Evolutionary conservation across 1,284 basidiomycete genomes (phyloP).

Genomic region (Pseudozyma tsukubaensis): DNA sequence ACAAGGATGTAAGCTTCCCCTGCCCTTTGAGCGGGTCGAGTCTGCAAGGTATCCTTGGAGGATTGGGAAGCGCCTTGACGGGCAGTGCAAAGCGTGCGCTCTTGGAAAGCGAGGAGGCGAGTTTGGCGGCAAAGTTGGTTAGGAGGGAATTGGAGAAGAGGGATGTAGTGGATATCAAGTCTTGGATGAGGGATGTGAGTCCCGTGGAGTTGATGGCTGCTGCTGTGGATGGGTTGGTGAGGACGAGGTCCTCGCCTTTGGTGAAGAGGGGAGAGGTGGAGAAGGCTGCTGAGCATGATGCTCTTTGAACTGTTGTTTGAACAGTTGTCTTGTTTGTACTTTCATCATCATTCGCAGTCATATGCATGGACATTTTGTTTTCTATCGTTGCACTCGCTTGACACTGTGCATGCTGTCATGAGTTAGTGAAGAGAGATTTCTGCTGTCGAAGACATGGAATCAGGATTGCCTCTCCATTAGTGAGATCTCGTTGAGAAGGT

Average conservation of each 20-base stretch:
- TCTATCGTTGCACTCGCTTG: not conserved
- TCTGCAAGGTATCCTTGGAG: slow-evolving; percentile 24
- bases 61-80: slow-evolving; percentile 11
- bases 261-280: not conserved
- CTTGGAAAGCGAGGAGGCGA: slow-evolving; percentile 2
- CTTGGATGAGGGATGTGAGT: slow-evolving; percentile 21
- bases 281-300: slow-evolving; percentile 29
- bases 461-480: not conserved
- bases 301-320: slow-evolving; percentile 11
- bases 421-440: not conserved
- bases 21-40: slow-evolving; percentile 39
- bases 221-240: slow-evolving; percentile 26
- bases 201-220: slow-evolving; percentile 32
- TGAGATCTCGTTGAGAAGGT: not conserved
- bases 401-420: not conserved
- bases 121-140: slow-evolving; percentile 10
- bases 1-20: slow-evolving; percentile 46
- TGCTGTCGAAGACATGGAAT: not conserved
- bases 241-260: slow-evolving; percentile 20
- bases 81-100: slow-evolving; percentile 10
- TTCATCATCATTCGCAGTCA: slow-evolving; percentile 13
- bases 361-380: slow-evolving; percentile 33
- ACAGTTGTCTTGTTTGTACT: not conserved
- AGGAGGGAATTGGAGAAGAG: slow-evolving; percentile 23
- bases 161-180: slow-evolving; percentile 17